phyloP scores from a whole-genome alignment of 2,329 filamentous ascomycete genomes.

The Pyrenophora seminiperda region DNA sequence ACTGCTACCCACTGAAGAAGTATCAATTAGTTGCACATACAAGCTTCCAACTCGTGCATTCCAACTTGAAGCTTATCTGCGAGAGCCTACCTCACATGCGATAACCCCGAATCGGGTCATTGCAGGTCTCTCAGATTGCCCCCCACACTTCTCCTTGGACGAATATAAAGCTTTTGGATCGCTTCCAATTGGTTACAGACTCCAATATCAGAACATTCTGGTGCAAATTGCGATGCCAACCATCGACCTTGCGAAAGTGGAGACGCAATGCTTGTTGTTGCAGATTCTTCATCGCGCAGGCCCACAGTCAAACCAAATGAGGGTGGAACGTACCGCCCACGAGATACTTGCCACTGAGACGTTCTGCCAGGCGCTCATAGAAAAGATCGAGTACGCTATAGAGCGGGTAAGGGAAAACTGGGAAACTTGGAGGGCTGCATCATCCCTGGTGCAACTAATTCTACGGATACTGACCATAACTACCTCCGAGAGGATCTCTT shows the following conservation, averaged over 20 bases:
- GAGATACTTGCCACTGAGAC: constrained; percentile 38
- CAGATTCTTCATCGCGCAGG: constrained; percentile 60
- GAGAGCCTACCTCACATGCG: constrained; percentile 36
- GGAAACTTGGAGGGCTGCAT: constrained; percentile 47
- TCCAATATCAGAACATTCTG: constrained; percentile 32
- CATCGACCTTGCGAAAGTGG: constrained; percentile 51
- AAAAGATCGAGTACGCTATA: constrained; percentile 21
- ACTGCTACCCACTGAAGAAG: constrained; percentile 16
- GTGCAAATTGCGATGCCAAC: constrained; percentile 47
- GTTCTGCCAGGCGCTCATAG: constrained; percentile 38
- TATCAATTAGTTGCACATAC: constrained; percentile 49
- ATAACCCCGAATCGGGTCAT: constrained; percentile 58
- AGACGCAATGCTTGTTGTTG: constrained; percentile 55
- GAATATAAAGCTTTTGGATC: constrained; percentile 62
- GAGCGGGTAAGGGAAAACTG: constrained; percentile 30
- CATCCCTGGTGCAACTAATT: background rate
- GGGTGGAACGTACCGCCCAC: constrained; percentile 46
- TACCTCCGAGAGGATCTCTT: background rate
- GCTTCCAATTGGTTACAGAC: constrained; percentile 54
- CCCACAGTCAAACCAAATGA: constrained; percentile 17
- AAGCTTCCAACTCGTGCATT: constrained; percentile 41
- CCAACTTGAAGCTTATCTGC: constrained; percentile 51
- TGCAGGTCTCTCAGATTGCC: constrained; percentile 52
- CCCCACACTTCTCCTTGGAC: constrained; percentile 54
- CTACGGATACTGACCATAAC: background rate